A percentile compares a stretch with the other conserved stretches of the same genome.
These are phyloP conservation scores for Pseudogymnoascus sp. DNA, from an alignment of 2,329 filamentous ascomycete genomes.

Conservation along the genomic window DNA sequence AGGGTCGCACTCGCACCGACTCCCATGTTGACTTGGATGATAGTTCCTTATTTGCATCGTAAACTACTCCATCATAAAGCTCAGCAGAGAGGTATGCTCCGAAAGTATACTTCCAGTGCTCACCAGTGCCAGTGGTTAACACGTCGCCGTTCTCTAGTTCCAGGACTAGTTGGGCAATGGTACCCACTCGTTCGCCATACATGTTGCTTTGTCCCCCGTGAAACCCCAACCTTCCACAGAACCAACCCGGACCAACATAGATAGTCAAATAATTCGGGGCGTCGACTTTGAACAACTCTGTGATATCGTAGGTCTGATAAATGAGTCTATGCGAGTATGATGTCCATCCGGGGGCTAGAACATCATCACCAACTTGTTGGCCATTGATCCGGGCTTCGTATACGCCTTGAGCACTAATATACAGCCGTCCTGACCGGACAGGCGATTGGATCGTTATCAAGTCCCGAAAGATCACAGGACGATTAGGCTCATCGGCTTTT, in stretches of 20 bases:
- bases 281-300: constrained; percentile 28
- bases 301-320: constrained; percentile 48
- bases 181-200: constrained; percentile 34
- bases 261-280: constrained; percentile 36
- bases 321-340: constrained; percentile 41
- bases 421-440: constrained; percentile 25
- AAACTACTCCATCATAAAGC: constrained; percentile 47
- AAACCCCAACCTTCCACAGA: constrained; percentile 33
- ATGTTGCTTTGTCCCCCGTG: constrained; percentile 28
- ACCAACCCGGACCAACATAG: constrained; percentile 45
- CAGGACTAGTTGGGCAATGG: constrained; percentile 35
- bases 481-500: constrained; percentile 20
- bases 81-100: constrained; percentile 33
- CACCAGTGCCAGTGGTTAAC: constrained; percentile 30
- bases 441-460: constrained; percentile 19
- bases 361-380: constrained; percentile 22
- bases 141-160: constrained; percentile 28
- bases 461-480: constrained; percentile 32
- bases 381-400: constrained; percentile 33
- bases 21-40: constrained; percentile 24
- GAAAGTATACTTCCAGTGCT: constrained; percentile 31
- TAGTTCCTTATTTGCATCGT: constrained; percentile 31
- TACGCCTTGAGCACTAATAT: constrained; percentile 31
- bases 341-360: constrained; percentile 36
- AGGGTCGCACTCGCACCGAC: constrained; percentile 25